phyloP scores from a whole-genome alignment of 1,284 basidiomycete species.

The Dichomitus squalens region DNA sequence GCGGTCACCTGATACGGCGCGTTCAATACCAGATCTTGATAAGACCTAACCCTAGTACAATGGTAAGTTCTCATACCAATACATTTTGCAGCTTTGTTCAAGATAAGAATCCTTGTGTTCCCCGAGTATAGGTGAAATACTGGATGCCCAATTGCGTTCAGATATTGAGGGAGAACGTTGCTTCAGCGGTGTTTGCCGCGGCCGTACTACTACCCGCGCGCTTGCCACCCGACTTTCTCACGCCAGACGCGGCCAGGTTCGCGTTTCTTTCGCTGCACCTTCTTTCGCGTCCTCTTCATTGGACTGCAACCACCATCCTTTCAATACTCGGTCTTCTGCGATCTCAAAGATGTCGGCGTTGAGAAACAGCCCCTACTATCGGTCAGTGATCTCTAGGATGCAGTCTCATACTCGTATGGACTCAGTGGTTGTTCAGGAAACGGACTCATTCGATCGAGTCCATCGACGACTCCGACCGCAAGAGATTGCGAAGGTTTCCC shows the following conservation, averaged over 20 bases:
- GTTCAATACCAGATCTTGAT: no score
- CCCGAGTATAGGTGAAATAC: no score
- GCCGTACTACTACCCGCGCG: no score
- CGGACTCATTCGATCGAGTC: constrained; percentile 10
- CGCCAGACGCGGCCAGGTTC: neutral
- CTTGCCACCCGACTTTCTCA: no score
- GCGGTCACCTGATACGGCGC: constrained; percentile 17
- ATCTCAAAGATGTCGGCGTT: constrained; percentile 1
- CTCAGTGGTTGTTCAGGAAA: constrained; percentile 4
- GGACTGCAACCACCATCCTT: neutral
- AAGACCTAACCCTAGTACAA: no score
- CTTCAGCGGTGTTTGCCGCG: no score
- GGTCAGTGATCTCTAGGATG: neutral
- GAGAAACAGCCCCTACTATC: constrained; percentile 6
- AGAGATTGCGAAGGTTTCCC: constrained; percentile 8
- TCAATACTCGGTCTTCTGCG: neutral
- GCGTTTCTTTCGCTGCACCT: constrained; percentile 1
- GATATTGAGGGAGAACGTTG: no score
- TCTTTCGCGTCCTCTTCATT: neutral
- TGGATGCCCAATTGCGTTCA: no score
- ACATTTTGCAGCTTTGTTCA: no score
- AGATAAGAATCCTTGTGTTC: no score
- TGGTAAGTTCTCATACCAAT: no score
- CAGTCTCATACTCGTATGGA: neutral
- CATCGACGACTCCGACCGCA: constrained; percentile 4